Percentiles rank a stretch among this genome's conserved stretches.
phyloP scores from a whole-genome alignment of 1,139 yeast species.

The Blastobotrys malaysiensis region DNA sequence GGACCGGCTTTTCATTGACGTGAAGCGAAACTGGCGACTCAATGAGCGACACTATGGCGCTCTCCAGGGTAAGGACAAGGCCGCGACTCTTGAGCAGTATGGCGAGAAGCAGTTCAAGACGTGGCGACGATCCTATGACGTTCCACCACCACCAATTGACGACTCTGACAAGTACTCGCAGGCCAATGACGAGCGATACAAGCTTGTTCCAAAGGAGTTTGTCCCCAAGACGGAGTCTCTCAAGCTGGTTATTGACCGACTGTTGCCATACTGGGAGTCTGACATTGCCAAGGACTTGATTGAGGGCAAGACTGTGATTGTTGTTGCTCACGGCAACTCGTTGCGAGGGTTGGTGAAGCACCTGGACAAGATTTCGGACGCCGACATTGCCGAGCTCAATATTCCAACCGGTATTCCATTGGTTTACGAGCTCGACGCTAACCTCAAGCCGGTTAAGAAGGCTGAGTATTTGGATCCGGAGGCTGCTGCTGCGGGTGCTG shows the following conservation, averaged over 20 bases:
- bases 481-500: constrained; percentile 99
- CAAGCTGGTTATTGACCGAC: constrained; percentile 91
- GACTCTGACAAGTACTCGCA: constrained; percentile 80
- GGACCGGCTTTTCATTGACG: constrained; percentile 88
- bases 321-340: constrained; percentile 99
- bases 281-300: constrained; percentile 81
- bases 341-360: constrained; percentile 95
- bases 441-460: constrained; percentile 85
- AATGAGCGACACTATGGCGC: constrained; percentile 99
- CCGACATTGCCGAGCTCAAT: constrained; percentile 87
- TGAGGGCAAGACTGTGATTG: constrained; percentile 81
- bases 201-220: constrained; percentile 72
- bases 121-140: constrained; percentile 97
- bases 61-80: constrained; percentile 97
- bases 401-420: constrained; percentile 99
- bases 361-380: constrained; percentile 90
- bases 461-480: constrained; percentile 98
- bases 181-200: constrained; percentile 79
- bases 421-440: constrained; percentile 89
- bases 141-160: constrained; percentile 90
- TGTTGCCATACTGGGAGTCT: constrained; percentile 97
- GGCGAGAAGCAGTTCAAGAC: constrained; percentile 93
- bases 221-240: constrained; percentile 94
- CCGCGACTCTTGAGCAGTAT: constrained; percentile 79
- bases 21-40: constrained; percentile 94